These are phyloP conservation scores for Elsinoe fawcettii DNA, from an alignment of 2,329 filamentous ascomycete genomes.

Conservation along the genomic window DNA sequence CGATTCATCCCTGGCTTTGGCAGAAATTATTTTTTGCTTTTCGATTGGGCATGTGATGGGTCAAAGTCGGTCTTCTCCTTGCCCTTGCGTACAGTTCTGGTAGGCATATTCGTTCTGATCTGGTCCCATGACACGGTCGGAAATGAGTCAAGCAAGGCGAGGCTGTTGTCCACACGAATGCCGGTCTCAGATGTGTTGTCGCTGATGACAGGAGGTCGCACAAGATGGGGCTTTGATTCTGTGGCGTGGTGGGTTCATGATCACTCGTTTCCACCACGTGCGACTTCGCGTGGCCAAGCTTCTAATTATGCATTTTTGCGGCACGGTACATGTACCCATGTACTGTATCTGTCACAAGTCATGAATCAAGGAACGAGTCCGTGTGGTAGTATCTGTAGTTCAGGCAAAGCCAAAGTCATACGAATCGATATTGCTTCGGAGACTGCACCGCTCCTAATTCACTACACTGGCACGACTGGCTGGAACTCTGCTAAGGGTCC, in stretches of 20 bases:
- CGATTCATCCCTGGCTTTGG: not conserved
- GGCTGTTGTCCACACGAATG: not conserved
- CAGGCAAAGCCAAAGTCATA: too few species aligned
- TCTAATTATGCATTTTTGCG: not conserved
- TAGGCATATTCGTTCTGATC: not conserved
- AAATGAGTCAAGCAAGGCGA: not conserved
- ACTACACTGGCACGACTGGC: too few species aligned
- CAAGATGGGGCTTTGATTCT: not conserved
- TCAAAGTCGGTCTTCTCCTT: not conserved
- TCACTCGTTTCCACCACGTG: slow-evolving; percentile 8
- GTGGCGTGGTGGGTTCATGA: not conserved
- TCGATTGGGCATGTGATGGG: slow-evolving; percentile 5
- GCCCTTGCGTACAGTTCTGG: not conserved
- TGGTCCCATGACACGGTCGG: not conserved
- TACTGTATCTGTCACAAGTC: not conserved
- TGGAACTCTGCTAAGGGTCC: too few species aligned
- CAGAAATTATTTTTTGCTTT: not conserved
- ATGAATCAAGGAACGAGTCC: too few species aligned
- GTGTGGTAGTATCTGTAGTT: too few species aligned
- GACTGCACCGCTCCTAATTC: not conserved
- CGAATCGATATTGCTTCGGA: not conserved
- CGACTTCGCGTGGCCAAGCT: slow-evolving; percentile 1
- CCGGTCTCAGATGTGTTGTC: slow-evolving; percentile 9
- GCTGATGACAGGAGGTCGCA: slow-evolving; percentile 1
- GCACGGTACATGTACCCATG: not conserved